Evolutionary conservation across 176 grass and related monocot genomes (phyloP).

Genomic region (Typha latifolia): DNA sequence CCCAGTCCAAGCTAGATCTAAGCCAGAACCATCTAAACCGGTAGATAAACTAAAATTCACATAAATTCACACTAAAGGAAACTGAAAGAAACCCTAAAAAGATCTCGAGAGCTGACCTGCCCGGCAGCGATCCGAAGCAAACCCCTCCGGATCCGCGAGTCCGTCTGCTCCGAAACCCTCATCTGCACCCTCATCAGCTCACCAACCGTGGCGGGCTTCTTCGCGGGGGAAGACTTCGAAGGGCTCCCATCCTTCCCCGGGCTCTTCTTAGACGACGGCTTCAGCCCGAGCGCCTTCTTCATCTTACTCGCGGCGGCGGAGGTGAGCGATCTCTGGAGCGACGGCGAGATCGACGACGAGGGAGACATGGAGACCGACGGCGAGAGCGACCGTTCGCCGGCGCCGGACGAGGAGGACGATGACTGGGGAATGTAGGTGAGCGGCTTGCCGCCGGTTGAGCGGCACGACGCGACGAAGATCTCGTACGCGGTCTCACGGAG

Average conservation of each 20-base stretch:
- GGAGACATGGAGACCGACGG: slow-evolving; percentile 21
- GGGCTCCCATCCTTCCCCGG: slow-evolving; percentile 27
- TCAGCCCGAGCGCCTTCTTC: slow-evolving; percentile 92
- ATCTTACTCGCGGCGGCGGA: slow-evolving; percentile 94
- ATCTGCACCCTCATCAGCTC: slow-evolving; percentile 91
- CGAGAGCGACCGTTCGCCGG: slow-evolving; percentile 7
- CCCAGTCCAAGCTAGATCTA: too few relatives aligned
- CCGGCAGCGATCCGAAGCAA: slow-evolving; percentile 74
- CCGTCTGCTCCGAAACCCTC: slow-evolving; percentile 64
- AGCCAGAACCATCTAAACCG: too few relatives aligned
- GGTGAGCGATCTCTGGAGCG: slow-evolving; percentile 80
- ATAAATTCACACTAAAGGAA: background rate
- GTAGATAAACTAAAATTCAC: background rate
- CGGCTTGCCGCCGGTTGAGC: slow-evolving; percentile 63
- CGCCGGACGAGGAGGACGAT: slow-evolving; percentile 16
- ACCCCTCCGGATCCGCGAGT: slow-evolving; percentile 86
- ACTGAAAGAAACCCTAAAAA: slow-evolving; percentile 1
- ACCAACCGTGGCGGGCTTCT: slow-evolving; percentile 49
- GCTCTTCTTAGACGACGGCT: slow-evolving; percentile 71
- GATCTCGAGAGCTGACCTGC: slow-evolving; percentile 37
- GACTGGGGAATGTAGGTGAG: slow-evolving; percentile 86
- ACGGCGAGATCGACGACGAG: slow-evolving; percentile 23
- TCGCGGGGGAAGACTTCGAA: slow-evolving; percentile 9
- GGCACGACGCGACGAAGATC: slow-evolving; percentile 74
- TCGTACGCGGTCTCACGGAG: slow-evolving; percentile 81